Percentiles rank a stretch among this genome's conserved stretches.
These are phyloP conservation scores for Peniophora sp. DNA, from an alignment of 1,284 basidiomycete species.

Conservation along the genomic window DNA sequence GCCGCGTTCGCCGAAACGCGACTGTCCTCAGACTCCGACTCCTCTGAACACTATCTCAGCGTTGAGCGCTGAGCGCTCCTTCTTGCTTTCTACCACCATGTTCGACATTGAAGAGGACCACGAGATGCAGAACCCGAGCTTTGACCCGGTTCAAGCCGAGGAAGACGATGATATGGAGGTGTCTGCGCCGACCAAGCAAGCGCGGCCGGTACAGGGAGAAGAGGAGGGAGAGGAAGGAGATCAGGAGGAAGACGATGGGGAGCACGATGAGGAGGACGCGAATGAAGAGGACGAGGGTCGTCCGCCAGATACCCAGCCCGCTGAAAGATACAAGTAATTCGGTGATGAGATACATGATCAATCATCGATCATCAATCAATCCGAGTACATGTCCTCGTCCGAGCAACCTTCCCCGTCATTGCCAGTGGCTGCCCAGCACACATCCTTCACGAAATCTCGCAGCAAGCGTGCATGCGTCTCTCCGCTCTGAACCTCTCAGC, in stretches of 20 bases:
- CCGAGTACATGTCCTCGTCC: no score
- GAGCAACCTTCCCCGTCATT: no score
- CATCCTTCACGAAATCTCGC: no score
- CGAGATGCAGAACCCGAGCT: constrained; percentile 14
- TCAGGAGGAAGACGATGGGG: constrained; percentile 20
- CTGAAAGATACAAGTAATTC: no score
- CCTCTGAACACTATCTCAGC: no score
- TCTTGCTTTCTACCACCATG: constrained; percentile 10
- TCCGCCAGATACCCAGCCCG: no score
- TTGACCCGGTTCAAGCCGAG: constrained; percentile 12
- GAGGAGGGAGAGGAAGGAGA: constrained; percentile 22
- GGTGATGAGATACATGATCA: no score
- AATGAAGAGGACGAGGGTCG: constrained; percentile 29
- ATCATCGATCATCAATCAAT: no score
- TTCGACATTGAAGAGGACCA: constrained; percentile 17
- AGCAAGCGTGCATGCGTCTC: no score
- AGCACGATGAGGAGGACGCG: constrained; percentile 29
- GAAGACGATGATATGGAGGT: constrained; percentile 16
- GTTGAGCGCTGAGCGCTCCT: background rate
- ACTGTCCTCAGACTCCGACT: background rate
- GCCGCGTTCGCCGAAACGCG: background rate
- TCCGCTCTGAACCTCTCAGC: no score
- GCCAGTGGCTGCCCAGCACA: no score
- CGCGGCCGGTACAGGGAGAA: constrained; percentile 27
- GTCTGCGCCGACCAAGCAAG: constrained; percentile 17